Evolutionary conservation across 257 asterid species (phyloP).

Genomic region (Primulina huaijiensis): DNA sequence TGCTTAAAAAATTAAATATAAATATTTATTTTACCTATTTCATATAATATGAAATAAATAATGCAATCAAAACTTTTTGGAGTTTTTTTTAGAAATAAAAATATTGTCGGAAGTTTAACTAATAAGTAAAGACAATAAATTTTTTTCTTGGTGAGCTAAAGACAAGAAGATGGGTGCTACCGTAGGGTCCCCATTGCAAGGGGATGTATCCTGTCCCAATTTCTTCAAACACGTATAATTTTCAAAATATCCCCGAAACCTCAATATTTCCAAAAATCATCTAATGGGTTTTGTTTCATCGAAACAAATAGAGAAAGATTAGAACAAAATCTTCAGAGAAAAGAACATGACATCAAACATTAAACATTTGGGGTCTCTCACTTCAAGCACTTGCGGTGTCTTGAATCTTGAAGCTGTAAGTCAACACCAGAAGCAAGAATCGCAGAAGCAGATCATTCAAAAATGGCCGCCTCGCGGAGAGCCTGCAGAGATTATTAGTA

Average conservation of each 20-base stretch:
- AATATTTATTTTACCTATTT: no score
- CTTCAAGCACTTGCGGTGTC: slow-evolving; percentile 81
- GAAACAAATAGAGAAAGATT: slow-evolving; percentile 42
- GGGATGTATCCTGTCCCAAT: slow-evolving; percentile 41
- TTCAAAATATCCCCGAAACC: slow-evolving; percentile 21
- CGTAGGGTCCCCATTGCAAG: no score
- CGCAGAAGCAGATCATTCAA: slow-evolving; percentile 14
- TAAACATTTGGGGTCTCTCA: slow-evolving; percentile 83
- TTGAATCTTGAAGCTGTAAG: slow-evolving; percentile 59
- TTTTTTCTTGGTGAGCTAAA: no score
- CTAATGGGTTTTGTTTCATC: slow-evolving; percentile 90
- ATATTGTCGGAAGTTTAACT: no score
- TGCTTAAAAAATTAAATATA: no score
- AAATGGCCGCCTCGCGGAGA: slow-evolving; percentile 42
- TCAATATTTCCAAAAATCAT: slow-evolving; percentile 20
- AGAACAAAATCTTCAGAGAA: slow-evolving; percentile 30
- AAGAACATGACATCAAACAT: slow-evolving; percentile 43
- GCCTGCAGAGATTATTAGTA: slow-evolving; percentile 68
- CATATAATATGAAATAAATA: no score
- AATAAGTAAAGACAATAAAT: no score
- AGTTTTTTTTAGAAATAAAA: no score
- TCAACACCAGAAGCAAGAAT: not conserved
- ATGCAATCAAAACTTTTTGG: no score
- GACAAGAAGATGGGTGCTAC: no score
- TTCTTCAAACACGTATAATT: slow-evolving; percentile 25